These are phyloP conservation scores for Pulveroboletus sp. DNA, from an alignment of 768 basidiomycete species.

Conservation along the genomic window DNA sequence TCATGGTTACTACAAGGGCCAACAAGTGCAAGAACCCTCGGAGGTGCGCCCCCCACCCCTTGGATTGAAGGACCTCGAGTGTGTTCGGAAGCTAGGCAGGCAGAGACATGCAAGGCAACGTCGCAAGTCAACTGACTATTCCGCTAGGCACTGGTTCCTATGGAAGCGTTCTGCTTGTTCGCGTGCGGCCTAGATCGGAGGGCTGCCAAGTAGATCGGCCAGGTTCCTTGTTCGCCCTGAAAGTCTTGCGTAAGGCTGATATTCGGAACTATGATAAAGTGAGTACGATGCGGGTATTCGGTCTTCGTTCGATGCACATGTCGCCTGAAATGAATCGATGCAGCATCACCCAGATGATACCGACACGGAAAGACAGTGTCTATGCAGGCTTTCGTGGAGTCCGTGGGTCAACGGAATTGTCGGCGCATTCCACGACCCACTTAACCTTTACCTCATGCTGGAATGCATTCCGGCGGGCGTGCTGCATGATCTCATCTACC, in stretches of 20 bases:
- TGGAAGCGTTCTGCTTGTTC: conserved; percentile 41
- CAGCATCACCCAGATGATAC: conserved; percentile 29
- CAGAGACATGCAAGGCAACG: neutral
- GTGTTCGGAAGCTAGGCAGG: conserved; percentile 38
- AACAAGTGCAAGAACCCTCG: conserved; percentile 22
- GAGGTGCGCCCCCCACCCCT: conserved; percentile 37
- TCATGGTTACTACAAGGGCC: conserved; percentile 9
- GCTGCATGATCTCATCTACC: conserved; percentile 35
- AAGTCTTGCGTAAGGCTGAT: conserved; percentile 35
- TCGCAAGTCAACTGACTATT: conserved; percentile 1
- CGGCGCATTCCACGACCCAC: conserved; percentile 41
- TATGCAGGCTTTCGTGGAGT: conserved; percentile 46
- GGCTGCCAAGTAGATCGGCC: conserved; percentile 31
- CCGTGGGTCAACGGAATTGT: conserved; percentile 49
- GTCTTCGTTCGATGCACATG: neutral
- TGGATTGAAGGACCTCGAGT: conserved; percentile 38
- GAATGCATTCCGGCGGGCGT: conserved; percentile 47
- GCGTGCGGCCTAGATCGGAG: conserved; percentile 26
- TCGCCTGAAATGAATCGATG: neutral
- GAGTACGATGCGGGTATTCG: conserved; percentile 3
- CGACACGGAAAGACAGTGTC: conserved; percentile 38
- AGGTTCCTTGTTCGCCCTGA: conserved; percentile 43
- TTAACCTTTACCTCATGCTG: conserved; percentile 46
- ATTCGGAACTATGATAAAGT: conserved; percentile 32
- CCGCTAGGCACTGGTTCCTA: conserved; percentile 38